Evolutionary conservation across 495 filamentous ascomycete species (phyloP), one percentile per base, ranked within the genome.

Genomic region (Xylaria longipes): DNA sequence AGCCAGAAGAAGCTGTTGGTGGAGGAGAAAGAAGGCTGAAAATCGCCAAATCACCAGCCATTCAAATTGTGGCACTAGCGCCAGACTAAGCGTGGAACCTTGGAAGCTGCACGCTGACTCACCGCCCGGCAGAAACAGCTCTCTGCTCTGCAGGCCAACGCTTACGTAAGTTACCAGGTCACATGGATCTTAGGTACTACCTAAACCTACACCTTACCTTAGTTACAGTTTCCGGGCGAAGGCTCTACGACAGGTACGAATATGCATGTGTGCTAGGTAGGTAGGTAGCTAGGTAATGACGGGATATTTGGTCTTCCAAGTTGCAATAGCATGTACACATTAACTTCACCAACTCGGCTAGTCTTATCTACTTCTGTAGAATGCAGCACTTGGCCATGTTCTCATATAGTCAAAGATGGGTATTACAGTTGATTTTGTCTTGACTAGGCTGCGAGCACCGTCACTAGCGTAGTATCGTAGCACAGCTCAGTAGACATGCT

Each of bases 41-140:
- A 46, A 60, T 50, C 37, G 61, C 57, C 63, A 73, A 71, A 66
- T 65, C 20, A 46, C 70, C 56, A 73, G 71, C 71, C 70, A 75
- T 75, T 65, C 63, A 65, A 71, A 67, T 58, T 70, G 62, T 70
- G 50, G 61, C 69, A 64, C 67, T 58, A 57, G 65, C 27, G 52
- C 50, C 25, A 56, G 33, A 43, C 61, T 66, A 60, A 66, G 63
- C 63, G 27, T 15, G 63, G 57, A n/a, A 50, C 20, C 33, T 46
- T 15, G 63, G 57, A n/a, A 50, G 27, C 33, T 46, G 39, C 46
- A 12, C 33, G 3, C 20, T 22, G 41, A 12, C 52, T 48, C 48
- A 71, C 69, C 69, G 69, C 69, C 69, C 62, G 69, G 69, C 69
- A 71, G 69, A 65, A 71, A 27, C 31, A 25, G 25, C 37, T 31